phyloP scores from a whole-genome alignment of 352 stramenopile species.

The Globisporangium irregulare region DNA sequence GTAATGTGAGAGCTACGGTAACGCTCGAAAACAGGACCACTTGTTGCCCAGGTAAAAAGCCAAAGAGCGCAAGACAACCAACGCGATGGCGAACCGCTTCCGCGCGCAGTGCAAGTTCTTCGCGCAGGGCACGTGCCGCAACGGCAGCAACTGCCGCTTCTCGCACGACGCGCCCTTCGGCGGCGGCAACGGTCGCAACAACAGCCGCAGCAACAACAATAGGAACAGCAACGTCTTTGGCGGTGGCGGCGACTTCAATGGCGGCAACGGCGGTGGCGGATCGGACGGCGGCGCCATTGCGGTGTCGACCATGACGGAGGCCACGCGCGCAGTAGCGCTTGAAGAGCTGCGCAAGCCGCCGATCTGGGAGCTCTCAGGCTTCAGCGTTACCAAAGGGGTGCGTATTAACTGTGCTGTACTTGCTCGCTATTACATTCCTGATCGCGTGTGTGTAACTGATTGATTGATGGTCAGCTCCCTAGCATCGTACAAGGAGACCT shows the following conservation, averaged over 20 bases:
- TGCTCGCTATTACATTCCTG: no score
- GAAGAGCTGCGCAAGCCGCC: conserved; percentile 55
- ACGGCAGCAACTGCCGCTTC: conserved; percentile 67
- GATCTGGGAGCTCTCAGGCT: conserved; percentile 64
- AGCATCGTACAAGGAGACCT: conserved; percentile 59
- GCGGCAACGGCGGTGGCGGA: conserved; percentile 14
- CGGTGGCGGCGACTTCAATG: conserved; percentile 11
- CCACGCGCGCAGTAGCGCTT: conserved; percentile 41
- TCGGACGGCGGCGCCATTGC: conserved; percentile 16
- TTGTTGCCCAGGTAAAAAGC: no score
- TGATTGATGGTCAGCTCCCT: conserved; percentile 28
- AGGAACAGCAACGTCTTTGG: conserved; percentile 19
- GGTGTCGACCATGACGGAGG: conserved; percentile 36
- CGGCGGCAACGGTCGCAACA: conserved; percentile 12
- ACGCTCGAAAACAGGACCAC: no score
- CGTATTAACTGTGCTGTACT: conserved; percentile 11
- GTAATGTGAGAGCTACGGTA: no score
- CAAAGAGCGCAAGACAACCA: no score
- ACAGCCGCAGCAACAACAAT: conserved; percentile 7
- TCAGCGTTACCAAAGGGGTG: conserved; percentile 61
- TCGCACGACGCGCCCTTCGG: conserved; percentile 36
- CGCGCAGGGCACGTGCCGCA: conserved; percentile 63
- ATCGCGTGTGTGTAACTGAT: neutral
- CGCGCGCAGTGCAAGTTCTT: conserved; percentile 66
- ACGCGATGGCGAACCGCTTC: no score